Evolutionary conservation across 306 rosid species (phyloP).

Genomic region (Cicer judaicum): DNA sequence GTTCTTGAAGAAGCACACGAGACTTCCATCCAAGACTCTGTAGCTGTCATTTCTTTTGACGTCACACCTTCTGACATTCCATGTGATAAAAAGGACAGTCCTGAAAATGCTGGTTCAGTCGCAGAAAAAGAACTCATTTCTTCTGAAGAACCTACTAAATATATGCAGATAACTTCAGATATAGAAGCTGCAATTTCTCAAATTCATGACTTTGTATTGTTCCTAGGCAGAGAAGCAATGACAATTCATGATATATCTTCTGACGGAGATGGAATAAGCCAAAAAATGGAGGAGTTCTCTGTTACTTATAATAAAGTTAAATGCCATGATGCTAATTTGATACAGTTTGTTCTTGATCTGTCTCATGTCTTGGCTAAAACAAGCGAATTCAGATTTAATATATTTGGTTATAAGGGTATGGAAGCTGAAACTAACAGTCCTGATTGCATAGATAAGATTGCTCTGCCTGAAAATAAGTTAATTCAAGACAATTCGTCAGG

Average conservation of each 20-base stretch:
- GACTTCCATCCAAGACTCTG: constrained; percentile 60
- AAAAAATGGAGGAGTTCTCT: constrained; percentile 75
- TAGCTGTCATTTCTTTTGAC: constrained; percentile 52
- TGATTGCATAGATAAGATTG: constrained; percentile 97
- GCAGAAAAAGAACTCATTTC: constrained; percentile 58
- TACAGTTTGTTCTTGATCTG: constrained; percentile 75
- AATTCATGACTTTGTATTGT: constrained; percentile 74
- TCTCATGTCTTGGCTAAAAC: constrained; percentile 79
- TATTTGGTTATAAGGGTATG: constrained; percentile 73
- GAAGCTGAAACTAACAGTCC: constrained; percentile 83
- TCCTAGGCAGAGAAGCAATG: constrained; percentile 76
- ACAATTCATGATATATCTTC: constrained; percentile 66
- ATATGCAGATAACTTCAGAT: constrained; percentile 58
- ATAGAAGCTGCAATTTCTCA: constrained; percentile 77
- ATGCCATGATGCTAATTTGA: constrained; percentile 61
- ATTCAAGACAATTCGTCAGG: constrained; percentile 61
- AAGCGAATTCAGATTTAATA: constrained; percentile 76
- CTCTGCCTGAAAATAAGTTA: constrained; percentile 82
- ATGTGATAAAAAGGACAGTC: constrained; percentile 59
- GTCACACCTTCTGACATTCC: constrained; percentile 54
- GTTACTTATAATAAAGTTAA: constrained; percentile 60
- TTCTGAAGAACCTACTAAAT: constrained; percentile 50
- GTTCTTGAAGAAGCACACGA: constrained; percentile 65
- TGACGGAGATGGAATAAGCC: constrained; percentile 65
- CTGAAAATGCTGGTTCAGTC: constrained; percentile 61